Conservation (phyloP, 2,329 filamentous ascomycete species). For the Ustulina deusta region DNA sequence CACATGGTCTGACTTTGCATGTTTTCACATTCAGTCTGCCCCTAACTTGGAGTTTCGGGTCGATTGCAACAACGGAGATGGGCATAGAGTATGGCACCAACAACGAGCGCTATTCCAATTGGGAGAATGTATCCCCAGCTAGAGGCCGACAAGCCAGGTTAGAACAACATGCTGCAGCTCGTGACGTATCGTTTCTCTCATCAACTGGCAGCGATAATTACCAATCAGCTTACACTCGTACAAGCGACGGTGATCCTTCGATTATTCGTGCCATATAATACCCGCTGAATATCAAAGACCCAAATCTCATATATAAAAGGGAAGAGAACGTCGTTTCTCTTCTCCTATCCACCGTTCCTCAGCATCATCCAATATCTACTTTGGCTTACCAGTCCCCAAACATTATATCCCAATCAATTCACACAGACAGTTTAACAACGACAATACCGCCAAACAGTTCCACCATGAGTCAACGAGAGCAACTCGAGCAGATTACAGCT, state of each 20-base stretch:
- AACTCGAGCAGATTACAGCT: constrained; percentile 32
- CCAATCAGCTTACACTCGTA: neutral
- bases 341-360: neutral
- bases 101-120: too few species aligned
- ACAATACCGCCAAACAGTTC: neutral
- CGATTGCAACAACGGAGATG: neutral
- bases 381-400: neutral
- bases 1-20: too few species aligned
- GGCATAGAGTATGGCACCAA: too few species aligned
- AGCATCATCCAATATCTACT: neutral
- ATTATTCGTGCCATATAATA: too few species aligned
- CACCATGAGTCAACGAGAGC: constrained; percentile 37
- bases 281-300: too few species aligned
- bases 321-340: neutral
- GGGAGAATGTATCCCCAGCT: neutral
- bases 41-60: too few species aligned
- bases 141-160: neutral
- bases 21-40: too few species aligned
- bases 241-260: neutral
- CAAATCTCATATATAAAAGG: constrained; percentile 12
- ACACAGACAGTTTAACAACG: neutral
- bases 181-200: neutral
- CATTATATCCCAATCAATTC: neutral
- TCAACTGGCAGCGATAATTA: neutral
- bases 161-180: neutral